Evolutionary conservation across 495 filamentous ascomycete genomes (phyloP).

Genomic region (Lophiostoma macrostomum): DNA sequence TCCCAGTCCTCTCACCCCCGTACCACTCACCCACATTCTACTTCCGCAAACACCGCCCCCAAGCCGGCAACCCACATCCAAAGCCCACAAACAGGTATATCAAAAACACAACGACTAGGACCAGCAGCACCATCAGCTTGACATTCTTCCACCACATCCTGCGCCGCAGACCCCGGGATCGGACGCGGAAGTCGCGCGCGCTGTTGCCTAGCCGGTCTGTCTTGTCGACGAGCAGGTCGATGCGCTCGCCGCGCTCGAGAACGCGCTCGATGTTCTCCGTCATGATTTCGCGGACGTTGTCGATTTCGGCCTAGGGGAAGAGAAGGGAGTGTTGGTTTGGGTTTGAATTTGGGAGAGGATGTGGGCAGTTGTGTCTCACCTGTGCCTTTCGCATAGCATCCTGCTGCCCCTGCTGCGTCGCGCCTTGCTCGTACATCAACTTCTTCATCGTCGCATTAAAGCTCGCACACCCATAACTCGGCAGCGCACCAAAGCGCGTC

Average conservation of each 20-base stretch:
- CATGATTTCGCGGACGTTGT: conserved; percentile 93
- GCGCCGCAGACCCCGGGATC: conserved; percentile 78
- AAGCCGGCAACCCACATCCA: conserved; percentile 73
- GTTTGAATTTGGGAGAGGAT: too few species aligned
- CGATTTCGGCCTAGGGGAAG: conserved; percentile 92
- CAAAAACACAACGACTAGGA: conserved; percentile 78
- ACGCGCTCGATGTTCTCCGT: conserved; percentile 97
- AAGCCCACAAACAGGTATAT: conserved; percentile 73
- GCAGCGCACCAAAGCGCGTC: conserved; percentile 72
- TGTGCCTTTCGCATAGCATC: conserved; percentile 83
- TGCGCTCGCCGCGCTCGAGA: conserved; percentile 89
- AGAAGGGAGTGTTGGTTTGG: too few species aligned
- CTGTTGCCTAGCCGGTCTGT: conserved; percentile 84
- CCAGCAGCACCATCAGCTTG: conserved; percentile 79
- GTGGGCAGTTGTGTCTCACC: too few species aligned
- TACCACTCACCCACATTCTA: too few species aligned
- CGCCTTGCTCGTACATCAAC: conserved; percentile 83
- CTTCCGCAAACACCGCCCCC: too few species aligned
- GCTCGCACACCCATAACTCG: conserved; percentile 82
- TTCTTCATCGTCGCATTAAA: conserved; percentile 77
- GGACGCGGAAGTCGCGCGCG: conserved; percentile 83
- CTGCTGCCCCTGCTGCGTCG: conserved; percentile 64
- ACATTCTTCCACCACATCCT: conserved; percentile 99
- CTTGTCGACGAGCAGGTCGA: conserved; percentile 95
- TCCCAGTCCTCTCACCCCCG: too few species aligned